These are phyloP conservation scores for Psilocybe cubensis DNA, from an alignment of 768 basidiomycete species.

Conservation along the genomic window DNA sequence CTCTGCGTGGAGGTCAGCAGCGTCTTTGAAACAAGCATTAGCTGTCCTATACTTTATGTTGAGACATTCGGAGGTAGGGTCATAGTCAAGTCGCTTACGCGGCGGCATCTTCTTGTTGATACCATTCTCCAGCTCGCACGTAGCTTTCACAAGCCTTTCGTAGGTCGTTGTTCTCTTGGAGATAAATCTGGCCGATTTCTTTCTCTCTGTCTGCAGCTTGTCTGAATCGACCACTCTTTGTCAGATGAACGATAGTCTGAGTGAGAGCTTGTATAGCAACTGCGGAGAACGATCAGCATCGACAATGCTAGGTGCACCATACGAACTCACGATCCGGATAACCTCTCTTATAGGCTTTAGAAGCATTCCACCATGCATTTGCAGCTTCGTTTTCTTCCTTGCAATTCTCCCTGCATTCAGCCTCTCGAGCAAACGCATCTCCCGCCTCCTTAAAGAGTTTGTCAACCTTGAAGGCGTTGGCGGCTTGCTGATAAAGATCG, in stretches of 20 bases:
- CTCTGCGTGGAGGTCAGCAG: constrained; percentile 93
- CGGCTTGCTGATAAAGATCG: constrained; percentile 93
- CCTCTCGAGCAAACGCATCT: constrained; percentile 90
- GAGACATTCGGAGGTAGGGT: background rate
- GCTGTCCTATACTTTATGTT: constrained; percentile 67
- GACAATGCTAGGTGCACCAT: constrained; percentile 10
- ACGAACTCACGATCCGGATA: constrained; percentile 74
- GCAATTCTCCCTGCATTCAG: constrained; percentile 89
- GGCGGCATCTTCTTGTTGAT: constrained; percentile 94
- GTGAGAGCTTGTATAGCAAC: constrained; percentile 89
- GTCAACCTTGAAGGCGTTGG: constrained; percentile 91
- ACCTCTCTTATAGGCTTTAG: constrained; percentile 93
- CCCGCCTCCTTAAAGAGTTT: constrained; percentile 92
- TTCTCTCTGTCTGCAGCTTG: constrained; percentile 99
- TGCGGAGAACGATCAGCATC: constrained; percentile 34
- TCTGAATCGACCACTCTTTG: constrained; percentile 85
- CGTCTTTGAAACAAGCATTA: constrained; percentile 94
- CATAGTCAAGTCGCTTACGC: constrained; percentile 64
- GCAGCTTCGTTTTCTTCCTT: constrained; percentile 94
- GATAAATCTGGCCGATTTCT: constrained; percentile 92
- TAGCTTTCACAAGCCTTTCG: constrained; percentile 90
- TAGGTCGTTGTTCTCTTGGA: constrained; percentile 81
- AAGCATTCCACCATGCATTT: constrained; percentile 98
- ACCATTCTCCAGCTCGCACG: constrained; percentile 94
- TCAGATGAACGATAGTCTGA: constrained; percentile 84